phyloP scores from a whole-genome alignment of 169 alveolate species.

The Plasmodium gaboni region DNA sequence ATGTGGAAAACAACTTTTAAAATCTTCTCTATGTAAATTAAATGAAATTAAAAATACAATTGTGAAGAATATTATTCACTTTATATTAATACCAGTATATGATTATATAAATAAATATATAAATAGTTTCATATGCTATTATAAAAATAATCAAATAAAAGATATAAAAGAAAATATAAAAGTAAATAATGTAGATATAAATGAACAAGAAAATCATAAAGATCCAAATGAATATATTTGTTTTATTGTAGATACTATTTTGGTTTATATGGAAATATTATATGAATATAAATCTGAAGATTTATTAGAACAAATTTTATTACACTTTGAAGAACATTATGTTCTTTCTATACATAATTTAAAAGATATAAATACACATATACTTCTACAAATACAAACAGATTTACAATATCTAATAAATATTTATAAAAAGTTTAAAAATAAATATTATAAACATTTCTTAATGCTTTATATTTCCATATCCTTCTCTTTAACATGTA shows the following conservation, averaged over 20 bases:
- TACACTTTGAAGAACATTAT: slow-evolving; percentile 22
- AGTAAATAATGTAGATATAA: not conserved
- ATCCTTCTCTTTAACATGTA: slow-evolving; percentile 6
- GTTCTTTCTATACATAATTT: slow-evolving; percentile 8
- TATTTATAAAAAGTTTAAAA: slow-evolving; percentile 35
- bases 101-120: slow-evolving; percentile 33
- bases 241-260: slow-evolving; percentile 43
- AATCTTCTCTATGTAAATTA: slow-evolving; percentile 43
- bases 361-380: slow-evolving; percentile 11
- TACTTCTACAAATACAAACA: slow-evolving; percentile 30
- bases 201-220: not conserved
- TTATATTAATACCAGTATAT: slow-evolving; percentile 49
- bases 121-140: not conserved
- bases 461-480: slow-evolving; percentile 26
- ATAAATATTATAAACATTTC: slow-evolving; percentile 43
- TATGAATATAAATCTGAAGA: slow-evolving; percentile 29
- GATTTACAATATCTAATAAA: slow-evolving; percentile 43
- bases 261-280: slow-evolving; percentile 32
- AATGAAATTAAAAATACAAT: slow-evolving; percentile 71
- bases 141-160: too few relatives aligned
- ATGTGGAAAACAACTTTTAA: slow-evolving; percentile 42
- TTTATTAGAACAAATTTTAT: slow-evolving; percentile 14
- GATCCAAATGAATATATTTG: slow-evolving; percentile 69
- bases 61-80: slow-evolving; percentile 36
- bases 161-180: too few relatives aligned